Evolutionary conservation across 768 basidiomycete genomes (phyloP), one percentile per base, ranked within the genome.

Genomic region (Trametes maxima): DNA sequence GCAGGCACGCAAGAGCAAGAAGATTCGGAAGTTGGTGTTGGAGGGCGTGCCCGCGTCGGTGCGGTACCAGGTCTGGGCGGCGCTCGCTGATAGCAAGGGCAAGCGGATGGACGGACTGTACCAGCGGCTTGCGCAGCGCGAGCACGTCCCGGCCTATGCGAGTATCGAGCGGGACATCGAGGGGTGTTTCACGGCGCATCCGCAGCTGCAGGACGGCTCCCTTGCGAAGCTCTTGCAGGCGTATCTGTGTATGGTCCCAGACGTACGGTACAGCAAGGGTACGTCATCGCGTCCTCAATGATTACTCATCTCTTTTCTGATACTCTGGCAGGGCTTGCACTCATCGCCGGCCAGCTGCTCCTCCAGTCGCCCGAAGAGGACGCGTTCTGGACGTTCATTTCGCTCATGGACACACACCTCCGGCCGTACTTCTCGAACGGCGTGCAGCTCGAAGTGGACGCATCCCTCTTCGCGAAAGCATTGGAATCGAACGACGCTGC

Each of bases 381-480:
- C 65, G 92, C 90, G 0, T 94, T 94, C 72, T 94, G 92, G 92
- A 93, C 90, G 19, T 93, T 94, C 69, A 81, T 90, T 0, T 91
- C 90, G 2, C 75, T 94, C 64, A 94, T 94, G 92, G 90, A 94
- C 65, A 82, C 83, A 0, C 86, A 92, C 65, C 77, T 93, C n/a
- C 87, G 92, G 1, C 78, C 86, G 0, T 92, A 92, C 71, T 94
- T 92, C 69, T 83, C 87, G 39, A 68, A 79, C 3, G 75, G 79
- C 1, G 77, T 79, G 2, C 89, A 91, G 70, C 75, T 92, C 57
- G 91, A 92, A 65, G 86, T 94, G 8, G 92, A 94, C 60, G 82
- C 89, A 0, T 78, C 83, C 2, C 71, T 94, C 45, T 91, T 93
- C 65, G 80, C 79, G 57, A 85, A 83, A 37, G 87, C 85, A 1